phyloP scores from a whole-genome alignment of 2,329 filamentous ascomycete genomes.

The Fusarium verrucosum region DNA sequence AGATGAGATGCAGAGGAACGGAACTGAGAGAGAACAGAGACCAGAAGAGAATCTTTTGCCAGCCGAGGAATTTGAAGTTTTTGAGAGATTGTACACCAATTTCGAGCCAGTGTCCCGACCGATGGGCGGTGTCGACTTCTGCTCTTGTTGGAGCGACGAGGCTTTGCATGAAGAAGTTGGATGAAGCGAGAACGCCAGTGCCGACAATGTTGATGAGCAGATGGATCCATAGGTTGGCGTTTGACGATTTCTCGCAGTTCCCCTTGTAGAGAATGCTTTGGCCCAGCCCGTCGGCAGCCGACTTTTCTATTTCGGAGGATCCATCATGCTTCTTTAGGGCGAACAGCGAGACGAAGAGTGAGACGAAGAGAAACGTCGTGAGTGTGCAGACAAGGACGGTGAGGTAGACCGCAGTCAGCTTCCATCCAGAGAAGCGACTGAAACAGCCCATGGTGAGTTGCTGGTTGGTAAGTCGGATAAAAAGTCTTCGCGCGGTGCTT shows the following conservation, averaged over 20 bases:
- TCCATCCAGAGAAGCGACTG: conserved; percentile 20
- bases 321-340: background rate
- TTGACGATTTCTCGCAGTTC: background rate
- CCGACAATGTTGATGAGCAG: conserved; percentile 31
- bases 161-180: conserved; percentile 52
- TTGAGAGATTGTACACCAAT: conserved; percentile 38
- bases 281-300: background rate
- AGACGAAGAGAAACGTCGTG: background rate
- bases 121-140: conserved; percentile 43
- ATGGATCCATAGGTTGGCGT: conserved; percentile 25
- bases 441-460: conserved; percentile 1
- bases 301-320: rapidly evolving
- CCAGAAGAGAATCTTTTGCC: conserved; percentile 19
- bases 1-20: conserved; percentile 17
- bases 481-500: background rate
- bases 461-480: background rate
- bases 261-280: conserved; percentile 14
- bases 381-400: conserved; percentile 9
- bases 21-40: conserved; percentile 13
- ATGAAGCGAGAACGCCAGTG: conserved; percentile 47
- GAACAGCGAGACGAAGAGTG: conserved; percentile 24
- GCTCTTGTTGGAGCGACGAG: conserved; percentile 47
- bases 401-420: conserved; percentile 17
- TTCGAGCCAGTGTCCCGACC: conserved; percentile 26
- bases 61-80: conserved; percentile 23